Percentiles rank a stretch among this genome's conserved stretches.
Conservation (phyloP, 2,329 filamentous ascomycete genomes). For the Neonectria punicea region DNA sequence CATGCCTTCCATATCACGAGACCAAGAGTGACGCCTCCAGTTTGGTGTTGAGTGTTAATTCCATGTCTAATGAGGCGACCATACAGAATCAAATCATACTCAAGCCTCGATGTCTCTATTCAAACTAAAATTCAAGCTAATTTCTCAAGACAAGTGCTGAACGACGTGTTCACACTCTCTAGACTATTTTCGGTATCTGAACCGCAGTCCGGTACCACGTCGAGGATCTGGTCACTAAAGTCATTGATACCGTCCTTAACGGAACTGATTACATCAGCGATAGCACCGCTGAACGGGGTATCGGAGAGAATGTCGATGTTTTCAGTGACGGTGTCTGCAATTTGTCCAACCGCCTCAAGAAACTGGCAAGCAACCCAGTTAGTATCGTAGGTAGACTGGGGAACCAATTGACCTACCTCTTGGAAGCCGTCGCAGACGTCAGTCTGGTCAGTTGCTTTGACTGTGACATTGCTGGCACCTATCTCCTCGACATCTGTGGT, state of each 20-base stretch:
- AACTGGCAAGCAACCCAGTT: not conserved
- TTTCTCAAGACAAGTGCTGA: constrained; percentile 2
- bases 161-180: constrained; percentile 1
- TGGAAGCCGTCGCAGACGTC: not conserved
- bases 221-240: constrained; percentile 1
- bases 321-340: constrained; percentile 2
- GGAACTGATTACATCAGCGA: not conserved
- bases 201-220: not conserved
- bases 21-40: too few relatives aligned
- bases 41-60: too few relatives aligned
- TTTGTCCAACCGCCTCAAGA: not conserved
- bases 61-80: too few relatives aligned
- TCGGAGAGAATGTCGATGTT: not conserved
- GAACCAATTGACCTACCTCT: not conserved
- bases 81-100: too few relatives aligned
- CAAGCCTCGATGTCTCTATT: not conserved
- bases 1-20: too few relatives aligned
- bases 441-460: not conserved
- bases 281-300: not conserved
- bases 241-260: not conserved
- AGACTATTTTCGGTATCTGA: constrained; percentile 3
- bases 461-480: not conserved
- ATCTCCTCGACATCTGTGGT: not conserved
- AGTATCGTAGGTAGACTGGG: not conserved
- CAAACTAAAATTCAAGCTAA: not conserved